phyloP scores from a whole-genome alignment of 495 filamentous ascomycete species.

The Tirmania nivea region DNA sequence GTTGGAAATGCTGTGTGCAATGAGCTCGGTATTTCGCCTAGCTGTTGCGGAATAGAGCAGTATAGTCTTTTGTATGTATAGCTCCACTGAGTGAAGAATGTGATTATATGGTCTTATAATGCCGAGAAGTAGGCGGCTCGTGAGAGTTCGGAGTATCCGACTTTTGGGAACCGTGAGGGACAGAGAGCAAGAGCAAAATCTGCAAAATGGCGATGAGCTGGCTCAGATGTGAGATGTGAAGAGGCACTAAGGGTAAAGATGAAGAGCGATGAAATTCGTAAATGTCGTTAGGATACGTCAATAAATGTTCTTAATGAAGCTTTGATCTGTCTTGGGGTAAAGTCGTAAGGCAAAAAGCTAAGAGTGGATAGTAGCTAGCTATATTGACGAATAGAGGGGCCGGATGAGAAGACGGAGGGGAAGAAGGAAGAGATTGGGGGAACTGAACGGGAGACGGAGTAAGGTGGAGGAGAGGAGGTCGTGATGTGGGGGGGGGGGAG shows the following conservation, averaged over 20 bases:
- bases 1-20: no score
- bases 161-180: no score
- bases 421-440: not conserved
- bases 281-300: slow-evolving; percentile 5
- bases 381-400: not conserved
- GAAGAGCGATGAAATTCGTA: slow-evolving; percentile 2
- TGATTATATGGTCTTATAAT: not conserved
- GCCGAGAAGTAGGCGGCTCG: no score
- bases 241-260: no score
- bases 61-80: no score
- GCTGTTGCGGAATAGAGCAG: no score
- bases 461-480: not conserved
- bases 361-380: not conserved
- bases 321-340: not conserved
- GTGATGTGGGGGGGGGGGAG: not conserved
- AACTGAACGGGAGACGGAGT: not conserved
- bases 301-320: not conserved
- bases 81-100: not conserved
- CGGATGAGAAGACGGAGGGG: slow-evolving; percentile 3
- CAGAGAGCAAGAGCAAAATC: no score
- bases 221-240: no score
- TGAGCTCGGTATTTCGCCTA: no score
- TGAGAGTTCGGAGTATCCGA: no score
- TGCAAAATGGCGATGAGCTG: no score
- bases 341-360: not conserved